Base-by-base conservation (phyloP, 768 basidiomycete genomes). In the Leccinum subtestaceum region DNA sequence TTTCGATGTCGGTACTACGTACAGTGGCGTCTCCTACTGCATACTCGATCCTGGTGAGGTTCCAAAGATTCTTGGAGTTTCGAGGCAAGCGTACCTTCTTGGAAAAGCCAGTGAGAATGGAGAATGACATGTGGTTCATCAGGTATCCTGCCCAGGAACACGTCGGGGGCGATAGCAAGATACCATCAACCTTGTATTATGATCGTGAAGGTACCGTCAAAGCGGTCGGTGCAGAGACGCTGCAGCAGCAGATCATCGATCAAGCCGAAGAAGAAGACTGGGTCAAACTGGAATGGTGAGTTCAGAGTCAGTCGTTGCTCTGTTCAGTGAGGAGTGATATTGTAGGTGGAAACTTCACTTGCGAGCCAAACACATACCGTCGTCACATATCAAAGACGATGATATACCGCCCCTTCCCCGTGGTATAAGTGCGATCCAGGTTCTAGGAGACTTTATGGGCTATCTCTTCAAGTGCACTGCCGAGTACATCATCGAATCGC, bases 111-210 rank as follows among this genome's bases (percentile, higher is more conserved):
- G 32, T 46, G 5, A n/a, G 40, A n/a, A 48, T 48, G 31, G 2
- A 15, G n/a, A 2, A 32, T 59, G 43, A 58, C 4, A 1, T 5
- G n/a, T 6, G 3, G 2, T 4, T 25, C 29, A 23, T 12, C 36
- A 82, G 81, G 57, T 81, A 76, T 57, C 82, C 80, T 5, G 77
- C 75, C 1, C 80, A 80, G 58, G 77, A 79, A n/a, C 69, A 75
- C 4, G 69, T 75, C n/a, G 77, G 77, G 3, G 77, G 78, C 5
- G 77, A 81, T 54, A 76, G 73, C 23, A 83, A 81, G 58, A 79
- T 83, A 45, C 81, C 80, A 12, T 78, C 80, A 0, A 69, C 81
- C 32, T 57, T 83, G 13, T 79, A 78, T 58, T 83, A 83, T 59
- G 80, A 81, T 57, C 54, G 61, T 9, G 59, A 70, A n/a, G 81